Evolutionary conservation across 2,329 filamentous ascomycete genomes (phyloP), one percentile per base, ranked within the genome.

Genomic region (Aureobasidium sp.): DNA sequence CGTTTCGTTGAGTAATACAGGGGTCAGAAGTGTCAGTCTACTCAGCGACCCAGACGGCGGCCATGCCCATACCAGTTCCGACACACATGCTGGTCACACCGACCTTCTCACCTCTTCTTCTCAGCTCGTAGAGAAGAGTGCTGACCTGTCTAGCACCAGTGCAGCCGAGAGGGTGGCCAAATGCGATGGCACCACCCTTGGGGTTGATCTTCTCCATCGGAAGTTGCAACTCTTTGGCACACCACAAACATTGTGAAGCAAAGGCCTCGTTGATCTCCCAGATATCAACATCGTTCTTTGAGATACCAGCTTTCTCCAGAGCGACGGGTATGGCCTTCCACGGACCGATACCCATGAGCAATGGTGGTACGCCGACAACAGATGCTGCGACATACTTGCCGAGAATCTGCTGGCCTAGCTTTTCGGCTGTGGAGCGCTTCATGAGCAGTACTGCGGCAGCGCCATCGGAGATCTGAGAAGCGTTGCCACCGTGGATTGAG

Each of bases 221-320:
- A 32, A 99, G 78, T 48, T 87, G 88, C 26, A 99, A 84, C 81
- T 97, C 87, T 71, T 94, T 90, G 66, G 90, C 85, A 76, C 92
- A 97, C 89, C 89, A 97, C 67, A 97, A 77, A 76, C 91, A 96
- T 82, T 97, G 93, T 66, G 86, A 90, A 36, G 94, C 94, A 75
- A 99, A 99, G 1, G 94, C 94, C 84, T 99, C 94, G 81, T 99
- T 99, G 83, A 99, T 97, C 84, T 99, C 94, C 72, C 85, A 97
- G 72, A 97, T 93, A 74, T 97, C 94, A 34, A 99, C 91, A 68
- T 97, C 93, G 63, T 96, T 88, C 76, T 87, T 90, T 73, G 81
- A 82, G 69, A 99, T 86, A 64, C 92, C 92, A 0, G 92, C 90
- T 75, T 94, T 92, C 73, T 90, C 84, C 62, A 97, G 87, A 4